Evolutionary conservation across 805 yeast species (phyloP).

Genomic region (Trichomonascus vanleenenianus): DNA sequence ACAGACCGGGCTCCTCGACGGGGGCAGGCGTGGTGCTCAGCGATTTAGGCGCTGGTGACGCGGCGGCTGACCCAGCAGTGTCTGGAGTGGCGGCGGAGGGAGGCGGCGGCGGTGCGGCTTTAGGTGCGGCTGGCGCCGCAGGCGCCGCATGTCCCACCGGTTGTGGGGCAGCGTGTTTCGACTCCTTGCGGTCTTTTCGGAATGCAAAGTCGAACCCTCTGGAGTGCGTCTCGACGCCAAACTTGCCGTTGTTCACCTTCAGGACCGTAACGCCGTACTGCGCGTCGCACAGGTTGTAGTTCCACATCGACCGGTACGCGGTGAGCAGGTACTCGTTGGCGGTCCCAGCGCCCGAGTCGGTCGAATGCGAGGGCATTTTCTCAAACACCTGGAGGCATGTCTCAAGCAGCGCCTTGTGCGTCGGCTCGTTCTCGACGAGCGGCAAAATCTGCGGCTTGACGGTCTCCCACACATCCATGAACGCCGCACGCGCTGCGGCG

Average conservation of each 20-base stretch:
- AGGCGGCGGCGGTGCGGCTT: slow-evolving; percentile 1
- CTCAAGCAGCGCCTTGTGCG: slow-evolving; percentile 40
- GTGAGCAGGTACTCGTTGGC: slow-evolving; percentile 48
- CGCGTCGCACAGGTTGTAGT: slow-evolving; percentile 62
- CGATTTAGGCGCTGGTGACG: not conserved
- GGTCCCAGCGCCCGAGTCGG: slow-evolving; percentile 5
- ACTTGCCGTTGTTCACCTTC: slow-evolving; percentile 38
- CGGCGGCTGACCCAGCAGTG: not conserved
- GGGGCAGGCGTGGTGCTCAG: not conserved
- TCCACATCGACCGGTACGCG: slow-evolving; percentile 71
- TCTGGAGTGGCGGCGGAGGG: slow-evolving; percentile 1
- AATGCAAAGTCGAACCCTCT: slow-evolving; percentile 58
- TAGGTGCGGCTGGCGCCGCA: slow-evolving; percentile 1
- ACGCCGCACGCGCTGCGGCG: slow-evolving; percentile 50
- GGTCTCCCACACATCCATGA: slow-evolving; percentile 57
- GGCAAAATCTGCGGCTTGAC: slow-evolving; percentile 44
- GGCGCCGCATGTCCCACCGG: no score
- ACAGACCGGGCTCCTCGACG: slow-evolving; percentile 30
- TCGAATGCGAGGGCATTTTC: slow-evolving; percentile 32
- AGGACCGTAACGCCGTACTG: slow-evolving; percentile 42
- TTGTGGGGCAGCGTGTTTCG: not conserved
- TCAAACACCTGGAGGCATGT: slow-evolving; percentile 56
- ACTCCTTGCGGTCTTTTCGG: slow-evolving; percentile 25
- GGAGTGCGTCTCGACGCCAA: slow-evolving; percentile 46
- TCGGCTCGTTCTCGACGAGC: slow-evolving; percentile 35